These are phyloP conservation scores for Lablab purpureus DNA, from an alignment of 306 rosid species.

Conservation along the genomic window DNA sequence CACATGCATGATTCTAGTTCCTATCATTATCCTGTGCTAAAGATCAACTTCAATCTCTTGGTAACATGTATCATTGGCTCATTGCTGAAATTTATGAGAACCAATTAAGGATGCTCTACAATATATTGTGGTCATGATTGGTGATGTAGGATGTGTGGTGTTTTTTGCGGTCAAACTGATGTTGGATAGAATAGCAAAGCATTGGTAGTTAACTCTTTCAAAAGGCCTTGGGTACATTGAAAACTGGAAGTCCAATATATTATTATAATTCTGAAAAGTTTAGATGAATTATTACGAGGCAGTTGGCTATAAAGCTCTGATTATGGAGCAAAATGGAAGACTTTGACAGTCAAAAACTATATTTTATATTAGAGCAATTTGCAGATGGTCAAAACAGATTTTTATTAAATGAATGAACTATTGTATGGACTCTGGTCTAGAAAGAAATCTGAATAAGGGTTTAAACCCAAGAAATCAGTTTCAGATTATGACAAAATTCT, in stretches of 20 bases:
- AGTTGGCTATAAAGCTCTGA: constrained; percentile 11
- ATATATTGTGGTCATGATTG: constrained; percentile 6
- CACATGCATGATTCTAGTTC: neutral
- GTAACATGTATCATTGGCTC: neutral
- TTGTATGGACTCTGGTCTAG: constrained; percentile 2
- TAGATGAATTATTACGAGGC: constrained; percentile 11
- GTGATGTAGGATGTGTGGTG: neutral
- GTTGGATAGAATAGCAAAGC: neutral
- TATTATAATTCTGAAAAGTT: neutral
- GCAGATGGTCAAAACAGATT: neutral
- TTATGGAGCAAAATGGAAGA: constrained; percentile 9
- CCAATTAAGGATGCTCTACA: neutral
- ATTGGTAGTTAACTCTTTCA: neutral
- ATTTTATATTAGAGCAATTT: neutral
- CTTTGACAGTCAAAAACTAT: neutral
- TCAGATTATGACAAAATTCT: neutral
- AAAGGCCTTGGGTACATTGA: neutral
- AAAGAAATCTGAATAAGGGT: neutral
- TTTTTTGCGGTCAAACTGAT: neutral
- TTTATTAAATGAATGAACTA: neutral
- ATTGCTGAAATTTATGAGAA: neutral
- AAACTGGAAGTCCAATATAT: neutral
- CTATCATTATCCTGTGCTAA: neutral
- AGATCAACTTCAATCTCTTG: neutral
- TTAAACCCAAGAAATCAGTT: neutral